Conservation (phyloP, 208 protist species). For the Crithidia bombi region DNA sequence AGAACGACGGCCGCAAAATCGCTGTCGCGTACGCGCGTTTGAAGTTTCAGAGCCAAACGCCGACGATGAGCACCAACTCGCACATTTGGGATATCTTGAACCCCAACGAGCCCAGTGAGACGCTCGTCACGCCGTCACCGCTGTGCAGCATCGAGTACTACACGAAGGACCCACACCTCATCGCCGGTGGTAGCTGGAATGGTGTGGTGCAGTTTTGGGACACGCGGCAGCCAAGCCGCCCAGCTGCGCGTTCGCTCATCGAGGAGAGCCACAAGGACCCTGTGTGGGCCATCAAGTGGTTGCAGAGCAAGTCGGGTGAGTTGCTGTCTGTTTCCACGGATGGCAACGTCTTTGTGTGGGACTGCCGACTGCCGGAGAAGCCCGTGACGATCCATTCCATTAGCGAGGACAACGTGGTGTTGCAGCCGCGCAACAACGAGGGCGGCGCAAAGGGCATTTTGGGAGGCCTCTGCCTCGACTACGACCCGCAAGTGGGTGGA, state of each 20-base stretch:
- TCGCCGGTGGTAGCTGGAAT: conserved; percentile 97
- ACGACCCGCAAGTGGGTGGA: conserved; percentile 93
- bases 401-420: conserved; percentile 78
- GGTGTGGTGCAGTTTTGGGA: conserved; percentile 97
- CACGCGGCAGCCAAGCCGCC: conserved; percentile 90
- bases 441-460: conserved; percentile 87
- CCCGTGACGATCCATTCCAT: conserved; percentile 89
- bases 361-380: conserved; percentile 94
- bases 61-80: conserved; percentile 93
- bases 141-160: conserved; percentile 97
- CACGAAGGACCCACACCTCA: conserved; percentile 94
- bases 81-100: conserved; percentile 98
- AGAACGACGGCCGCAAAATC: conserved; percentile 93
- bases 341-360: conserved; percentile 95
- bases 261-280: conserved; percentile 97
- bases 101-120: conserved; percentile 94
- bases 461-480: conserved; percentile 94
- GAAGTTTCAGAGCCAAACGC: conserved; percentile 93
- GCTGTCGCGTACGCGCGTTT: conserved; percentile 95
- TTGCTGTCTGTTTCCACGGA: conserved; percentile 95
- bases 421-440: conserved; percentile 92
- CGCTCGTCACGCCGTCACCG: conserved; percentile 93
- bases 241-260: conserved; percentile 88
- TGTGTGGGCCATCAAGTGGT: conserved; percentile 96
- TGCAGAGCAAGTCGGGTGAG: conserved; percentile 97